These are phyloP conservation scores for Vitis hybrid DNA, from an alignment of 177 flowering plant genomes.

Conservation along the genomic window DNA sequence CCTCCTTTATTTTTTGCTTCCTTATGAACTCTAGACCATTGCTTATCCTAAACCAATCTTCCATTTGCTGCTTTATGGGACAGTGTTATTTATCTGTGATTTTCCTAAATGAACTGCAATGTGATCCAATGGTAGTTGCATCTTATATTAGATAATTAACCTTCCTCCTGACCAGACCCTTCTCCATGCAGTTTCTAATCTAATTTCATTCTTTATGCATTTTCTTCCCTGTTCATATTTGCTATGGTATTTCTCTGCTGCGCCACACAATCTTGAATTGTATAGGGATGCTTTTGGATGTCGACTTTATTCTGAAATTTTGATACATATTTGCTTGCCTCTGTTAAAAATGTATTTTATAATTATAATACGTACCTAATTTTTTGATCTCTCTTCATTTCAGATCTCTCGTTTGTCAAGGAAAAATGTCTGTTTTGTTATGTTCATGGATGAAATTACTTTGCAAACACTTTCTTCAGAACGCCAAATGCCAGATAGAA, in stretches of 20 bases:
- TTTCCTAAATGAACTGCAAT: too few relatives aligned
- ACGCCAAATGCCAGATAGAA: constrained; percentile 65
- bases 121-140: too few relatives aligned
- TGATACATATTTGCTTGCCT: background rate
- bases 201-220: too few relatives aligned
- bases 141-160: too few relatives aligned
- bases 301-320: background rate
- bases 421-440: constrained; percentile 93
- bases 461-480: constrained; percentile 70
- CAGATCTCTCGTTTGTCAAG: constrained; percentile 82
- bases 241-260: background rate
- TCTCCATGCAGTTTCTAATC: too few relatives aligned
- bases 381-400: constrained; percentile 18
- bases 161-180: too few relatives aligned
- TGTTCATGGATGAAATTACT: constrained; percentile 85
- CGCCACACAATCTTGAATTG: background rate
- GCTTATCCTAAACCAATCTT: too few relatives aligned
- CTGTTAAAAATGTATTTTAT: background rate
- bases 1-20: too few relatives aligned
- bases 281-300: background rate
- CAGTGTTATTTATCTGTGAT: too few relatives aligned
- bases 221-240: too few relatives aligned
- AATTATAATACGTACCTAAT: constrained; percentile 3
- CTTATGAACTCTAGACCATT: too few relatives aligned
- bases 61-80: too few relatives aligned